Evolutionary conservation across 495 filamentous ascomycete species (phyloP).

Genomic region (Hamigera avellanea): DNA sequence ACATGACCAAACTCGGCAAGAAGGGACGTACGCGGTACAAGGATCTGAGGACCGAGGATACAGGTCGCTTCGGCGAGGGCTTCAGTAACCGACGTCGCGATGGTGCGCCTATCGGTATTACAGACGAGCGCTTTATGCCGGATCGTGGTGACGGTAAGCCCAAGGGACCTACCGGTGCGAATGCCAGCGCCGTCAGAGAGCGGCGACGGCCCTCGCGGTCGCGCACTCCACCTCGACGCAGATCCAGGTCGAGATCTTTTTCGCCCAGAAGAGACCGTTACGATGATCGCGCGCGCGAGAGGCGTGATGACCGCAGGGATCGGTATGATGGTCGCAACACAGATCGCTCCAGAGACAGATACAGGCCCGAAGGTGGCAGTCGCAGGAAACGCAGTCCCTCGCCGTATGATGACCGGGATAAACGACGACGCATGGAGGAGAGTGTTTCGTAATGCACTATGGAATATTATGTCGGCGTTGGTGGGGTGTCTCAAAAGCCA

Average conservation of each 20-base stretch:
- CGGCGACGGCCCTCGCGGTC: slow-evolving; percentile 7
- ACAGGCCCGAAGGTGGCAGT: slow-evolving; percentile 16
- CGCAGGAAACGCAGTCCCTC: slow-evolving; percentile 56
- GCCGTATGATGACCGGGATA: slow-evolving; percentile 51
- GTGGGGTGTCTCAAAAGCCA: slow-evolving; percentile 7
- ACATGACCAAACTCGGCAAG: slow-evolving; percentile 87
- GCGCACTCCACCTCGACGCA: slow-evolving; percentile 7
- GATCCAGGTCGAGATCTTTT: slow-evolving; percentile 10
- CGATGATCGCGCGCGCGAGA: slow-evolving; percentile 11
- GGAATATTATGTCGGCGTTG: slow-evolving; percentile 15
- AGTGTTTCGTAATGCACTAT: background rate
- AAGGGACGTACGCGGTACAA: slow-evolving; percentile 85
- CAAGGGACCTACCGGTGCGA: slow-evolving; percentile 36
- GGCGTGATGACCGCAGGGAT: slow-evolving; percentile 20
- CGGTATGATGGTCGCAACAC: slow-evolving; percentile 36
- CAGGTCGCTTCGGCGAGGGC: slow-evolving; percentile 69
- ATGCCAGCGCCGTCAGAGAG: slow-evolving; percentile 34
- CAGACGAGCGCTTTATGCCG: slow-evolving; percentile 63
- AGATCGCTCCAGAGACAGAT: background rate
- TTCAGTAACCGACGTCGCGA: slow-evolving; percentile 29
- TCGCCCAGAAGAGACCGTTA: slow-evolving; percentile 24
- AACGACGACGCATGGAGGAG: slow-evolving; percentile 49
- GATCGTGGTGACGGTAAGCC: slow-evolving; percentile 37
- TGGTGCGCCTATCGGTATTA: slow-evolving; percentile 31
- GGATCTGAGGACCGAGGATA: slow-evolving; percentile 87